These are phyloP conservation scores for Russula vinacea DNA, from an alignment of 768 basidiomycete species.

Conservation along the genomic window DNA sequence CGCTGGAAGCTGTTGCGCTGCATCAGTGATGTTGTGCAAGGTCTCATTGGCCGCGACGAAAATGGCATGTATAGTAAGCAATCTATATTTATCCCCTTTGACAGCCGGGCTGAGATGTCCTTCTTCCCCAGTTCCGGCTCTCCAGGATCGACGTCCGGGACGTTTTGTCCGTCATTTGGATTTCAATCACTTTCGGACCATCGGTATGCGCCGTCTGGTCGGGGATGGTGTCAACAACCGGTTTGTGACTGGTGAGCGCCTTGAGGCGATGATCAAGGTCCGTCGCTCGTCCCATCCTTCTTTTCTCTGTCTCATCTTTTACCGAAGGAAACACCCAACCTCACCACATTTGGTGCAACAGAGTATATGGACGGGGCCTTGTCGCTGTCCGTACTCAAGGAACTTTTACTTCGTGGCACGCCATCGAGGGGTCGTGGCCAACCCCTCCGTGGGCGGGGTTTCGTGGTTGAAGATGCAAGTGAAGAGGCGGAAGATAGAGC, in stretches of 20 bases:
- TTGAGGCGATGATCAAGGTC: constrained; percentile 76
- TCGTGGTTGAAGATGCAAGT: constrained; percentile 45
- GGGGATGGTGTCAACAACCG: constrained; percentile 86
- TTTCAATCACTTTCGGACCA: constrained; percentile 96
- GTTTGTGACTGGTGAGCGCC: constrained; percentile 88
- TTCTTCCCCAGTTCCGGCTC: constrained; percentile 53
- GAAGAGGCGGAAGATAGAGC: constrained; percentile 81
- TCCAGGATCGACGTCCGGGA: constrained; percentile 69
- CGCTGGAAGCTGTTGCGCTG: constrained; percentile 80
- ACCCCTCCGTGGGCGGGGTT: constrained; percentile 60
- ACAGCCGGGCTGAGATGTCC: not conserved
- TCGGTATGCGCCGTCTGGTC: constrained; percentile 90
- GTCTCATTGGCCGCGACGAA: constrained; percentile 58
- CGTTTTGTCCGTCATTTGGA: constrained; percentile 83
- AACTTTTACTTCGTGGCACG: constrained; percentile 83
- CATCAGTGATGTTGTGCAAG: constrained; percentile 75
- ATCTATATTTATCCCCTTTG: constrained; percentile 18
- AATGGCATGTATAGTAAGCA: constrained; percentile 71
- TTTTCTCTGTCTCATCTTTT: constrained; percentile 6
- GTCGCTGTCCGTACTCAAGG: constrained; percentile 78
- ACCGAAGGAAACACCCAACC: constrained; percentile 81
- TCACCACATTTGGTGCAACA: constrained; percentile 88
- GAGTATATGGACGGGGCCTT: constrained; percentile 98
- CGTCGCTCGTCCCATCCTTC: constrained; percentile 27
- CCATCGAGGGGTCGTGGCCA: constrained; percentile 67